Evolutionary conservation across 768 basidiomycete genomes (phyloP).

Genomic region (Albatrellus ellisii): DNA sequence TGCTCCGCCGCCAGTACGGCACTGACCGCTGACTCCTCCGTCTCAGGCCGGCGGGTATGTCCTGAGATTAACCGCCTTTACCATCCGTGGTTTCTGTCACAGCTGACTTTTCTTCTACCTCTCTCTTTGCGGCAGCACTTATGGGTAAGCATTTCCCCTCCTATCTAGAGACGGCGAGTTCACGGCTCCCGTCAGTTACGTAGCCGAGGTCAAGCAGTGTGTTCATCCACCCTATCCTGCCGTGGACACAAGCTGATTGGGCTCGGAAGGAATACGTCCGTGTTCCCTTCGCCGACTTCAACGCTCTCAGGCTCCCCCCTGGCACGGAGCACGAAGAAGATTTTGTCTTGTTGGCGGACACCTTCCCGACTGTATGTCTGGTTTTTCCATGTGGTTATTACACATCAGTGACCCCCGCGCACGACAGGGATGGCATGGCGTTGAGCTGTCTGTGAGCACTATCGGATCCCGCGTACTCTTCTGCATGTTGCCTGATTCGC

Average conservation of each 20-base stretch:
- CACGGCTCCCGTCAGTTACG: slow-evolving; percentile 25
- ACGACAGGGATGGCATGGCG: slow-evolving; percentile 37
- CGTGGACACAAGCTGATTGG: neutral
- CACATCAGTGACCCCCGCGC: neutral
- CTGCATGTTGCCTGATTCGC: neutral
- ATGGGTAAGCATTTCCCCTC: slow-evolving; percentile 22
- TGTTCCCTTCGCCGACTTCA: slow-evolving; percentile 45
- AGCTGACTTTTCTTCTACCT: neutral
- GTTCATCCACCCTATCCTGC: neutral
- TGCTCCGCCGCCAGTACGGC: neutral
- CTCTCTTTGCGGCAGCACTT: slow-evolving; percentile 23
- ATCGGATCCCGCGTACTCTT: neutral
- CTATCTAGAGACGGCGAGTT: neutral
- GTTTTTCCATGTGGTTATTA: neutral
- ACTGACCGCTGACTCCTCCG: neutral
- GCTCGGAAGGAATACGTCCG: slow-evolving; percentile 35
- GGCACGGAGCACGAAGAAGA: slow-evolving; percentile 43
- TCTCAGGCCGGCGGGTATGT: slow-evolving; percentile 33
- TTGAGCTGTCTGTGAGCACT: slow-evolving; percentile 27
- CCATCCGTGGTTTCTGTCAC: neutral
- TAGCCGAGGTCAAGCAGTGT: slow-evolving; percentile 39
- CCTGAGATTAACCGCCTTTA: no score
- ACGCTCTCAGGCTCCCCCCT: slow-evolving; percentile 35
- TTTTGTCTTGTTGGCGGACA: slow-evolving; percentile 40
- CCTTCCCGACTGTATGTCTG: slow-evolving; percentile 37